These are phyloP conservation scores for Penicillium pulvis DNA, from an alignment of 495 filamentous ascomycete genomes.

Conservation along the genomic window DNA sequence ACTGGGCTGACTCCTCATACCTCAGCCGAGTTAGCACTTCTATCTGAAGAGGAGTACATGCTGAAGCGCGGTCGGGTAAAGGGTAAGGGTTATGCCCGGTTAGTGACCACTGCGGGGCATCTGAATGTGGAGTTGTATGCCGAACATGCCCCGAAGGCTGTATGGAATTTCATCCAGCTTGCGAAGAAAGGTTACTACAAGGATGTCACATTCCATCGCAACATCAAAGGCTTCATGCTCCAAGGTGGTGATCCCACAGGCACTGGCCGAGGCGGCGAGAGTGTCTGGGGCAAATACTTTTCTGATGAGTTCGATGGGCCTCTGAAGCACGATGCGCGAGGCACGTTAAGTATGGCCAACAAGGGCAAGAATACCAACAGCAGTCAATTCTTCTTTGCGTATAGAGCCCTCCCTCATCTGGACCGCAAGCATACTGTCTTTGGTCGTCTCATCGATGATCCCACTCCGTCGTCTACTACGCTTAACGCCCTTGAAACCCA, in stretches of 20 bases:
- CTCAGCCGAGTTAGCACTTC: constrained; percentile 74
- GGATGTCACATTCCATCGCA: constrained; percentile 81
- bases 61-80: constrained; percentile 85
- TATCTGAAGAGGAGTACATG: constrained; percentile 96
- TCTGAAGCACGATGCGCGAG: constrained; percentile 72
- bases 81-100: constrained; percentile 82
- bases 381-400: constrained; percentile 93
- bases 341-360: constrained; percentile 92
- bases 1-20: constrained; percentile 94
- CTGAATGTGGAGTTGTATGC: constrained; percentile 89
- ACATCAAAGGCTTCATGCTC: constrained; percentile 96
- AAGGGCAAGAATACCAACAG: constrained; percentile 98
- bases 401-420: constrained; percentile 78
- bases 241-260: constrained; percentile 76
- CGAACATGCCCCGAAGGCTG: constrained; percentile 85
- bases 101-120: constrained; percentile 80
- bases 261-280: constrained; percentile 83
- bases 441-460: constrained; percentile 76
- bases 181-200: constrained; percentile 89
- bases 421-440: constrained; percentile 98
- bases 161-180: constrained; percentile 94
- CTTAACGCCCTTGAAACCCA: constrained; percentile 72
- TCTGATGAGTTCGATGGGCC: constrained; percentile 92
- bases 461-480: constrained; percentile 59
- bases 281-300: constrained; percentile 89